Conservation (phyloP, 2,329 filamentous ascomycete genomes). For the Capronia americana region DNA sequence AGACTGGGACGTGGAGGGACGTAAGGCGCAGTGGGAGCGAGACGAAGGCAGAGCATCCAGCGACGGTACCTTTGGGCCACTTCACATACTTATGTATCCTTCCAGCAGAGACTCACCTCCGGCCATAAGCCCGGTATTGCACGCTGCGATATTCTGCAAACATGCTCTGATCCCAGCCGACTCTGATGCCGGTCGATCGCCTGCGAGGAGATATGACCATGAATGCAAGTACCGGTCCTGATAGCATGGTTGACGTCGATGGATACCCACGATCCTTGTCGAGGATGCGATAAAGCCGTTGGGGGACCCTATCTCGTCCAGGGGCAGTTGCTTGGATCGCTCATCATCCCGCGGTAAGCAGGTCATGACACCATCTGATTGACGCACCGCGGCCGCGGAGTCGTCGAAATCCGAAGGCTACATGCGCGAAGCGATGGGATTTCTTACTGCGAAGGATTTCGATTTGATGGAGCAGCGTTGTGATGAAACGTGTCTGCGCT, state of each 20-base stretch:
- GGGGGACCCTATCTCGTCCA: slow-evolving; percentile 11
- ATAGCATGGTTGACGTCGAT: slow-evolving; percentile 4
- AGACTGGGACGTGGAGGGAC: neutral
- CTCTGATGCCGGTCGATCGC: slow-evolving; percentile 7
- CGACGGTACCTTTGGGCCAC: neutral
- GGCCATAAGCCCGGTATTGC: slow-evolving; percentile 12
- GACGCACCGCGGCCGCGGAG: neutral
- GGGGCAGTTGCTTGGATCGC: neutral
- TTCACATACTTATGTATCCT: slow-evolving; percentile 19
- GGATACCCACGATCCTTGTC: slow-evolving; percentile 8
- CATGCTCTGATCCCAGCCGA: neutral
- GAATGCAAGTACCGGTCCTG: neutral
- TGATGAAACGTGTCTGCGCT: slow-evolving; percentile 23
- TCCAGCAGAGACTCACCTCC: neutral
- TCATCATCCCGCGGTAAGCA: slow-evolving; percentile 5
- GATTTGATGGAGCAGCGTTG: slow-evolving; percentile 13
- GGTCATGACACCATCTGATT: slow-evolving; percentile 18
- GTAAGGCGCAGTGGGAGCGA: neutral
- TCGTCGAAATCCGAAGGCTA: slow-evolving; percentile 28
- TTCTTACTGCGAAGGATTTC: slow-evolving; percentile 7
- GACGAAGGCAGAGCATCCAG: neutral
- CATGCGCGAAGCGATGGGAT: slow-evolving; percentile 7
- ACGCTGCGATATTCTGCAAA: neutral
- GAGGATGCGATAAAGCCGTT: slow-evolving; percentile 16
- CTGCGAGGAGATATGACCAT: slow-evolving; percentile 10